Evolutionary conservation across 495 filamentous ascomycete species (phyloP).

Genomic region (Astrothelium macrocarpum): DNA sequence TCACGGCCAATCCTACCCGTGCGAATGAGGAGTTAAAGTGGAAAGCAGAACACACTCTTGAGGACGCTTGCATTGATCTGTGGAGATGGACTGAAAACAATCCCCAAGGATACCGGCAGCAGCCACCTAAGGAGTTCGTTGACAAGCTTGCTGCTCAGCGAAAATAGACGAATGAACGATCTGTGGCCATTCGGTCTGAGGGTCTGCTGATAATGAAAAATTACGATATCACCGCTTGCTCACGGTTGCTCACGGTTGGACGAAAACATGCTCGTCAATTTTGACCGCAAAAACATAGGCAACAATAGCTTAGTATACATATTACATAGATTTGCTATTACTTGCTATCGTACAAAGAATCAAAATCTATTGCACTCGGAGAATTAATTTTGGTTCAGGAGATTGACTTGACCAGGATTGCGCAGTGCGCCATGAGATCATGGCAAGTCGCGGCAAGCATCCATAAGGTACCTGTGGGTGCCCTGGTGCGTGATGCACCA

Average conservation of each 20-base stretch:
- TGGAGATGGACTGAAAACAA: slow-evolving; percentile 97
- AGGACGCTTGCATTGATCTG: slow-evolving; percentile 86
- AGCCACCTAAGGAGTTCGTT: slow-evolving; percentile 75
- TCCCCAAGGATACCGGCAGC: slow-evolving; percentile 84
- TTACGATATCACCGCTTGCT: background rate
- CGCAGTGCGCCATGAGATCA: background rate
- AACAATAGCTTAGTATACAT: background rate
- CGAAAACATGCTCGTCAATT: background rate
- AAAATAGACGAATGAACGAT: slow-evolving; percentile 14
- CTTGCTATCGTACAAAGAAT: background rate
- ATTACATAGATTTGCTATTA: background rate
- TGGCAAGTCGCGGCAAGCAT: background rate
- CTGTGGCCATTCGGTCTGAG: background rate
- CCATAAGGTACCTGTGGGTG: background rate
- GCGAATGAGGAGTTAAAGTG: slow-evolving; percentile 84
- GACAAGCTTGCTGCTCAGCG: slow-evolving; percentile 55
- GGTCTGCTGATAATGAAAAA: background rate
- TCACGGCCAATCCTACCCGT: slow-evolving; percentile 81
- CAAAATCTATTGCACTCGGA: background rate
- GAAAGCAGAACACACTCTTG: slow-evolving; percentile 83
- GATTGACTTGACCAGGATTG: background rate
- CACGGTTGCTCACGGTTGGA: background rate
- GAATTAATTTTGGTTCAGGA: background rate
- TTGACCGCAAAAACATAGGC: background rate
- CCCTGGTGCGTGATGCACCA: background rate